phyloP scores from a whole-genome alignment of 2,329 filamentous ascomycete species.

The Pestalotiopsis fici region DNA sequence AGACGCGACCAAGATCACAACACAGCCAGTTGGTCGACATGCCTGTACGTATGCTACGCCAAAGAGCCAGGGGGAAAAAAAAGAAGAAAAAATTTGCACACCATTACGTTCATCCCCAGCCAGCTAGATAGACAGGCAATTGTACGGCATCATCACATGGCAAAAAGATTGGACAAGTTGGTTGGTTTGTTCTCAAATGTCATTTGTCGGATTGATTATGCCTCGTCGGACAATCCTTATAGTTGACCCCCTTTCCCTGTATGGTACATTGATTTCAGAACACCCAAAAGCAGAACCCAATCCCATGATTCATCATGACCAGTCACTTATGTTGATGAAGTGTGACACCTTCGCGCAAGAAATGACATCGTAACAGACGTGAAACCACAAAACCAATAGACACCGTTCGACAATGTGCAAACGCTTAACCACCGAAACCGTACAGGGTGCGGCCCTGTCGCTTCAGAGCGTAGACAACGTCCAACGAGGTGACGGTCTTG shows the following conservation, averaged over 20 bases:
- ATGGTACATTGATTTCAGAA: slow-evolving; percentile 32
- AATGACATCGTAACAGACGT: slow-evolving; percentile 37
- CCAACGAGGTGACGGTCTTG: slow-evolving; percentile 69
- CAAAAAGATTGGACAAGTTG: background rate
- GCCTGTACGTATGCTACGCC: no score
- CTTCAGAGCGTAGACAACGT: slow-evolving; percentile 66
- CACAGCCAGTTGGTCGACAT: no score
- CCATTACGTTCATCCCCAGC: no score
- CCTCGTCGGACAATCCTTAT: slow-evolving; percentile 27
- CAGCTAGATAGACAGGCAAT: no score
- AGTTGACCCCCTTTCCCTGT: slow-evolving; percentile 26
- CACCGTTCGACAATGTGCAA: slow-evolving; percentile 9
- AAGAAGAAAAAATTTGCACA: no score
- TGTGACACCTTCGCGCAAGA: slow-evolving; percentile 26
- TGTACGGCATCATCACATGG: no score
- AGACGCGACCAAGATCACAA: no score
- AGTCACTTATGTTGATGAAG: slow-evolving; percentile 26
- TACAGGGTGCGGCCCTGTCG: slow-evolving; percentile 68
- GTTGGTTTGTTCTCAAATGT: slow-evolving; percentile 19
- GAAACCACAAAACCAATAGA: slow-evolving; percentile 21
- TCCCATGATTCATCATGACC: slow-evolving; percentile 35
- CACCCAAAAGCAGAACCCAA: slow-evolving; percentile 33
- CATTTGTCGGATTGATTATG: slow-evolving; percentile 30
- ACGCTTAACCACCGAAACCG: slow-evolving; percentile 61
- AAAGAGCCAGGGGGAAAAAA: no score